phyloP scores from a whole-genome alignment of 2,329 filamentous ascomycete genomes.

The Aspergillus tamarii region DNA sequence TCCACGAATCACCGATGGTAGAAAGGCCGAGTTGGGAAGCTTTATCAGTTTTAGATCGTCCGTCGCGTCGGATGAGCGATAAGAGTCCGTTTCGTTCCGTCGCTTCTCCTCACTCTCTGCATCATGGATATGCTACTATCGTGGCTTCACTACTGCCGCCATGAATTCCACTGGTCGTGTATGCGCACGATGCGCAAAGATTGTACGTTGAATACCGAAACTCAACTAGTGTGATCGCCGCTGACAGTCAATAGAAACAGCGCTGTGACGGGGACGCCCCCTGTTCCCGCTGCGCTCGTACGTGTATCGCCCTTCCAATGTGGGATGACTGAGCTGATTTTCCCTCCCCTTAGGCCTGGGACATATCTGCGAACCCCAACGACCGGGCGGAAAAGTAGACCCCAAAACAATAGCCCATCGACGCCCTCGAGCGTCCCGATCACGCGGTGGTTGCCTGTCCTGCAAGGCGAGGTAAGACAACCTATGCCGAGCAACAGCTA shows the following conservation, averaged over 20 bases:
- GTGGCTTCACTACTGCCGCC: neutral
- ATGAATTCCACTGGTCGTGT: neutral
- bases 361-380: conserved; percentile 26
- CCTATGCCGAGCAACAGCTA: neutral
- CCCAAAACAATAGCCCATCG: conserved; percentile 10
- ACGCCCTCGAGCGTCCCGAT: conserved; percentile 29
- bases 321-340: neutral
- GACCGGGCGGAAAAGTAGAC: conserved; percentile 8
- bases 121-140: neutral
- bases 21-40: neutral
- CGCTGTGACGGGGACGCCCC: conserved; percentile 30
- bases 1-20: neutral
- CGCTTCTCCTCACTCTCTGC: neutral
- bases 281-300: conserved; percentile 31
- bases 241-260: conserved; percentile 27
- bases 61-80: conserved; percentile 1
- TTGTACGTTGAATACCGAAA: neutral
- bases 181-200: neutral
- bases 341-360: conserved; percentile 22
- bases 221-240: neutral
- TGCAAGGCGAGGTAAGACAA: conserved; percentile 28
- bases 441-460: conserved; percentile 29
- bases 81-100: neutral
- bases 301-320: neutral
- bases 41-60: neutral